Evolutionary conservation across 176 grass and related monocot genomes (phyloP).

Genomic region (Puya raimondii): DNA sequence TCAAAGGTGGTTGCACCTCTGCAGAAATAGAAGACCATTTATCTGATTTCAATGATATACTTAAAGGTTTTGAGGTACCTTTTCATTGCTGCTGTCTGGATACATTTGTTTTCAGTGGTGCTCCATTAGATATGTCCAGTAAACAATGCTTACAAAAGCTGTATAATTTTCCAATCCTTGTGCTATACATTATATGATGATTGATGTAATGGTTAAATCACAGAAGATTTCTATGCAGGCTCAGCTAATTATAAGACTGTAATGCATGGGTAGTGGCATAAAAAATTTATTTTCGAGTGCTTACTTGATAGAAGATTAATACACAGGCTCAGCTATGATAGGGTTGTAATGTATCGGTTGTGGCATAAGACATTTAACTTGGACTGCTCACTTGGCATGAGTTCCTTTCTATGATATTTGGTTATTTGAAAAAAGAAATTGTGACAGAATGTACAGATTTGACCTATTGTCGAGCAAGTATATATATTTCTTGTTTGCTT

Average conservation of each 20-base stretch:
- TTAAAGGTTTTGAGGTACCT: constrained; percentile 67
- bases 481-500: not conserved
- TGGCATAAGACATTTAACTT: not conserved
- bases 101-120: not conserved
- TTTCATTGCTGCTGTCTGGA: not conserved
- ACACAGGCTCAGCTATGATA: no score
- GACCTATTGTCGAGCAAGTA: not conserved
- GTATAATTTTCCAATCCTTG: no score
- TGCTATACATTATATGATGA: no score
- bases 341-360: no score
- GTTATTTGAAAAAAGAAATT: not conserved
- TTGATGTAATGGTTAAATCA: no score
- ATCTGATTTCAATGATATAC: constrained; percentile 58
- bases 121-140: not conserved
- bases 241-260: no score
- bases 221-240: no score
- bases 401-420: not conserved
- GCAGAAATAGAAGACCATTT: constrained; percentile 57
- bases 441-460: not conserved
- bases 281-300: no score
- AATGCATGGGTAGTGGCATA: no score
- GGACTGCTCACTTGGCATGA: not conserved
- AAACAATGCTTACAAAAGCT: not conserved
- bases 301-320: no score
- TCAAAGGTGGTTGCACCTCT: constrained; percentile 41